Evolutionary conservation across 2,329 filamentous ascomycete genomes (phyloP).

Genomic region (Ophioceras dolichostomum): DNA sequence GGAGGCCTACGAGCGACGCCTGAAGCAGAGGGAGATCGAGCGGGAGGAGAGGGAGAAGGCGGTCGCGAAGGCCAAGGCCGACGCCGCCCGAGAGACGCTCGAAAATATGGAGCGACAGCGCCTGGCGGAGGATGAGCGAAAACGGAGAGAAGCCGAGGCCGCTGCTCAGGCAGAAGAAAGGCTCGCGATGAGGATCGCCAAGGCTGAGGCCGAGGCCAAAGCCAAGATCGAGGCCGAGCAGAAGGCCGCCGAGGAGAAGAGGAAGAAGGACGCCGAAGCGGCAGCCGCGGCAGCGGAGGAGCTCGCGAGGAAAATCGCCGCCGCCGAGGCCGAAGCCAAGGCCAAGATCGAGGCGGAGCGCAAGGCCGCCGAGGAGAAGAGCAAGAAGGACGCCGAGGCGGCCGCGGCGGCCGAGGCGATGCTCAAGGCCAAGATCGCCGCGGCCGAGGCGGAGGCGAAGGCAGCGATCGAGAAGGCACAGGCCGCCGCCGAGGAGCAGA

Average conservation of each 20-base stretch:
- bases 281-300: constrained; percentile 22
- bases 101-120: constrained; percentile 13
- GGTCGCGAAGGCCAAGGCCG: constrained; percentile 14
- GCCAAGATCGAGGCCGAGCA: constrained; percentile 25
- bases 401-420: constrained; percentile 19
- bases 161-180: too few relatives aligned
- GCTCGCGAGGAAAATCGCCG: constrained; percentile 20
- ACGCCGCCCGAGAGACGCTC: too few relatives aligned
- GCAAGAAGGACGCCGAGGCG: constrained; percentile 17
- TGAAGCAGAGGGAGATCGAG: too few relatives aligned
- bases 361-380: constrained; percentile 22
- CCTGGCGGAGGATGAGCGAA: constrained; percentile 28
- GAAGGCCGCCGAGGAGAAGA: constrained; percentile 22
- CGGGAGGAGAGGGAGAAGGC: constrained; percentile 27
- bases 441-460: constrained; percentile 36
- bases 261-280: constrained; percentile 17
- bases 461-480: constrained; percentile 17
- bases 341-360: constrained; percentile 25
- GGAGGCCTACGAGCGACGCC: too few relatives aligned
- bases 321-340: constrained; percentile 22
- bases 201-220: constrained; percentile 33
- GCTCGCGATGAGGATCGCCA: too few relatives aligned
- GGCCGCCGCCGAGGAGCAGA: constrained; percentile 24
- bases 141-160: constrained; percentile 32
- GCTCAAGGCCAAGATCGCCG: constrained; percentile 23